Conservation (phyloP, 495 filamentous ascomycete genomes). For the Penicillium parvum region DNA sequence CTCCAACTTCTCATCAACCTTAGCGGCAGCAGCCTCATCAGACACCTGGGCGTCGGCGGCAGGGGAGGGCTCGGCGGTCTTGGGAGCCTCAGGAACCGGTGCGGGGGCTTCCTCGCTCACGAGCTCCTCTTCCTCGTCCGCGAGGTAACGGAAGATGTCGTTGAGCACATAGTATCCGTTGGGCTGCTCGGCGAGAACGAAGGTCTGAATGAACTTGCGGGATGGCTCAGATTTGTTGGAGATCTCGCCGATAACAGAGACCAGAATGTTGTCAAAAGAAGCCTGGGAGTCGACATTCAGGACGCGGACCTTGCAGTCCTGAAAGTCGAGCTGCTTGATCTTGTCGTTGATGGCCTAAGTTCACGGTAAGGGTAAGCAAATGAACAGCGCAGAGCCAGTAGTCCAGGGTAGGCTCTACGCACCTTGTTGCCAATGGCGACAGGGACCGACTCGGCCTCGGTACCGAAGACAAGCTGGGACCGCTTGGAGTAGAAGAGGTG, state of each 20-base stretch:
- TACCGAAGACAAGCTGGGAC: conserved; percentile 78
- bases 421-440: conserved; percentile 84
- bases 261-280: conserved; percentile 86
- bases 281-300: conserved; percentile 96
- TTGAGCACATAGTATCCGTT: conserved; percentile 98
- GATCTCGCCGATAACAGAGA: conserved; percentile 96
- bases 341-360: conserved; percentile 83
- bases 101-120: conserved; percentile 48
- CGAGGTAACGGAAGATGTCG: conserved; percentile 92
- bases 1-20: conserved; percentile 59
- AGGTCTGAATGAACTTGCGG: conserved; percentile 97
- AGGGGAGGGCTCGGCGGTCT: conserved; percentile 19
- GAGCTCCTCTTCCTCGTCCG: conserved; percentile 71
- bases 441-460: conserved; percentile 78
- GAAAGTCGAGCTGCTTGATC: conserved; percentile 87
- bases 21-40: conserved; percentile 35
- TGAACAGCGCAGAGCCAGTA: too few relatives aligned
- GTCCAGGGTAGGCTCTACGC: too few relatives aligned
- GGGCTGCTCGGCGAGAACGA: conserved; percentile 91
- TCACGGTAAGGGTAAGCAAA: conserved; percentile 1
- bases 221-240: conserved; percentile 86
- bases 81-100: conserved; percentile 31
- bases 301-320: conserved; percentile 97
- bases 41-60: conserved; percentile 31
- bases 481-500: conserved; percentile 81